phyloP scores from a whole-genome alignment of 164 flowering plant species.

The Cinnamomum micranthum region DNA sequence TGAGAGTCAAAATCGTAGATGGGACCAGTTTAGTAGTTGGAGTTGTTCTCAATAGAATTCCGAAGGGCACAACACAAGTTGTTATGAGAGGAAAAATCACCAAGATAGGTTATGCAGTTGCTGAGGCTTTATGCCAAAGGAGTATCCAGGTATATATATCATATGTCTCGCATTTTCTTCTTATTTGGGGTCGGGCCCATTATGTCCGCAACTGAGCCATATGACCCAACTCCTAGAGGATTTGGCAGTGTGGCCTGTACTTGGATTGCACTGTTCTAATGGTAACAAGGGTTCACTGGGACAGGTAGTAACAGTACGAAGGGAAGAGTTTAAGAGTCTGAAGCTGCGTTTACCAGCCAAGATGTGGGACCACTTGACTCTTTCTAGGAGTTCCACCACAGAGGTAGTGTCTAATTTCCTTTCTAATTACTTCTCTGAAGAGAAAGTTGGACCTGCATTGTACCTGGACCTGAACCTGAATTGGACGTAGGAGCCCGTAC shows the following conservation, averaged over 20 bases:
- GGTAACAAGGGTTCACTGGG: neutral
- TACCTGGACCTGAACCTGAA: neutral
- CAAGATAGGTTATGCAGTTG: conserved; percentile 43
- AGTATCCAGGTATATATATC: conserved; percentile 48
- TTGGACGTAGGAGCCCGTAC: neutral
- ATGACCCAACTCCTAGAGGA: too few species aligned
- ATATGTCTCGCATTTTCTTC: too few species aligned
- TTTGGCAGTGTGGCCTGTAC: too few species aligned
- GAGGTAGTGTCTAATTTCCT: conserved; percentile 12
- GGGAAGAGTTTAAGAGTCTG: conserved; percentile 29
- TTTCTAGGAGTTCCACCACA: conserved; percentile 22
- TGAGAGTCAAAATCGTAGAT: conserved; percentile 55
- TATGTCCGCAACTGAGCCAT: too few species aligned
- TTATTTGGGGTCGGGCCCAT: too few species aligned
- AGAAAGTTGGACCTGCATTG: too few species aligned
- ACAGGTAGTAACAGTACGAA: conserved; percentile 26
- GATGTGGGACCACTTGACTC: conserved; percentile 18
- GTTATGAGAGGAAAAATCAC: conserved; percentile 41
- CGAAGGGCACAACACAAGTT: conserved; percentile 49
- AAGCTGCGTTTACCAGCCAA: conserved; percentile 4
- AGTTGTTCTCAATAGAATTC: conserved; percentile 49
- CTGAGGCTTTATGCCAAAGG: conserved; percentile 36
- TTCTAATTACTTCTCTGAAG: neutral
- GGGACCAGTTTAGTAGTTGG: conserved; percentile 58
- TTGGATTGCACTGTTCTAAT: too few species aligned